A percentile compares a stretch with the other conserved stretches of the same genome.
Evolutionary conservation across 208 protist genomes (phyloP).

Genomic region (Pavlovales sp.): DNA sequence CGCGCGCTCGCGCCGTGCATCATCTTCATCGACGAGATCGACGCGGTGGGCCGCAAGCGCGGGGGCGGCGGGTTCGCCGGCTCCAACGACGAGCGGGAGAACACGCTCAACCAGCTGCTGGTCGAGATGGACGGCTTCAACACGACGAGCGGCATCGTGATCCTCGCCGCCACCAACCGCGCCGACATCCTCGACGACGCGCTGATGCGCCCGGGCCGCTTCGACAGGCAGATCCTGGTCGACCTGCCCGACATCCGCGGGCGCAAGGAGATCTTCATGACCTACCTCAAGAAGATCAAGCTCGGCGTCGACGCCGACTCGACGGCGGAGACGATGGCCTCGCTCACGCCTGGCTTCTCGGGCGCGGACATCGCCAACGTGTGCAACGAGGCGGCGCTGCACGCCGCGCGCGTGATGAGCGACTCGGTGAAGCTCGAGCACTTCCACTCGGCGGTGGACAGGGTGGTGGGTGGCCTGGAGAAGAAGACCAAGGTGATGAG

Average conservation of each 20-base stretch:
- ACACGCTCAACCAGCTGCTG: constrained; percentile 95
- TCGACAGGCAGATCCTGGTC: constrained; percentile 78
- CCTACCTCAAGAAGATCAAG: constrained; percentile 75
- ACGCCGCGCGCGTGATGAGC: constrained; percentile 77
- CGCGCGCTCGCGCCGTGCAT: constrained; percentile 78
- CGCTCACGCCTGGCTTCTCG: constrained; percentile 85
- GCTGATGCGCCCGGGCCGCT: constrained; percentile 89
- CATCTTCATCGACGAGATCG: constrained; percentile 86
- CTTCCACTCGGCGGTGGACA: constrained; percentile 88
- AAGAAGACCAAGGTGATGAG: constrained; percentile 80
- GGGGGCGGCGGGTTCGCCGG: constrained; percentile 68
- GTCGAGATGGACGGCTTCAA: constrained; percentile 96
- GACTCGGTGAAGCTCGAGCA: constrained; percentile 68
- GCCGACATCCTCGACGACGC: constrained; percentile 92
- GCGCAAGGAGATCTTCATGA: constrained; percentile 81
- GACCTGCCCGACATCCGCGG: constrained; percentile 87
- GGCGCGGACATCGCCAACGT: constrained; percentile 96
- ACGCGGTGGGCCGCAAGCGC: constrained; percentile 83
- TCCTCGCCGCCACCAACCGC: constrained; percentile 95
- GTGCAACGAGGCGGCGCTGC: constrained; percentile 93
- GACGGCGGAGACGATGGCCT: constrained; percentile 59
- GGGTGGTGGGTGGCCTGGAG: constrained; percentile 88
- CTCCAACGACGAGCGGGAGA: constrained; percentile 82
- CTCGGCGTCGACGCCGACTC: constrained; percentile 50
- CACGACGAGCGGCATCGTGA: constrained; percentile 83